Evolutionary conservation across 2,329 filamentous ascomycete species (phyloP).

Genomic region (Furcasterigmium furcatum): DNA sequence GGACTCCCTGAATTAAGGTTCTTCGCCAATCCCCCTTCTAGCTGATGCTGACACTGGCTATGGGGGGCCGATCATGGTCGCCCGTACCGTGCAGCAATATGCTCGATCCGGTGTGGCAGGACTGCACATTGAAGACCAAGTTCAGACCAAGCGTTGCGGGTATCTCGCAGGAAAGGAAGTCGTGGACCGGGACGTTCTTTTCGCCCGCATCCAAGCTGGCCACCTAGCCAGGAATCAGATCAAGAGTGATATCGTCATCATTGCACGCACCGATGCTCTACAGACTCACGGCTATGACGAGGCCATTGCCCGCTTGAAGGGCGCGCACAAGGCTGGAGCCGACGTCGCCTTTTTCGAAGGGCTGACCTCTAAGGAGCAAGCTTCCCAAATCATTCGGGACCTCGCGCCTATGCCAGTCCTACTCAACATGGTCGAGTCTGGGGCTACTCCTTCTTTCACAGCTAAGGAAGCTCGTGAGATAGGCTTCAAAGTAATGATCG

Average conservation of each 20-base stretch:
- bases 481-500: constrained; percentile 58
- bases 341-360: constrained; percentile 61
- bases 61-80: too few species aligned
- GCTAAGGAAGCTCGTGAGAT: constrained; percentile 49
- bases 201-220: constrained; percentile 54
- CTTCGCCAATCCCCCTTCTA: too few species aligned
- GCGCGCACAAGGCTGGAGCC: constrained; percentile 50
- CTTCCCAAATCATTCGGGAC: constrained; percentile 37
- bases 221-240: constrained; percentile 42
- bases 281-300: constrained; percentile 55
- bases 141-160: constrained; percentile 63
- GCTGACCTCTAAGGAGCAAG: constrained; percentile 47
- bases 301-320: constrained; percentile 44
- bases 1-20: too few species aligned
- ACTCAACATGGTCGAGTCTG: constrained; percentile 55
- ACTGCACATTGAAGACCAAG: too few species aligned
- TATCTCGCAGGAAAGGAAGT: constrained; percentile 60
- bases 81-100: too few species aligned
- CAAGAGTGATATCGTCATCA: constrained; percentile 57
- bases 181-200: constrained; percentile 46
- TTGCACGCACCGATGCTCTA: constrained; percentile 61
- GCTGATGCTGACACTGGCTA: too few species aligned
- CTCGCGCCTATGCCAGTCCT: constrained; percentile 48
- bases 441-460: constrained; percentile 50
- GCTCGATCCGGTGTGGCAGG: too few species aligned